Conservation (phyloP, 1,139 yeast genomes). For the Saccharomyces hybrid region DNA sequence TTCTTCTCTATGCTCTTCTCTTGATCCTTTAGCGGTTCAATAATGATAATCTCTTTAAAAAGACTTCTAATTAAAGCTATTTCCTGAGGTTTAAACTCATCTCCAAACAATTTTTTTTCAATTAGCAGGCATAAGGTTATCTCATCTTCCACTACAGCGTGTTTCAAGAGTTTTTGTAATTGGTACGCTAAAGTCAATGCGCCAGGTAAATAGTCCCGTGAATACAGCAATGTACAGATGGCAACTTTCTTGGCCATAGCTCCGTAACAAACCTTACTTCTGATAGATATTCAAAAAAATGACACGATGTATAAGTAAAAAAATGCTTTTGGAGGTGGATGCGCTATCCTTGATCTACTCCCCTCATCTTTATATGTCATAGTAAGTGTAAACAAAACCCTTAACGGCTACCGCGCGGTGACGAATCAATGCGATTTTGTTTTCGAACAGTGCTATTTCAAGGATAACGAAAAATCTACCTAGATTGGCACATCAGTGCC, state of each 20-base stretch:
- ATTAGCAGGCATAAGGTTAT: conserved; percentile 18
- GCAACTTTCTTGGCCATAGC: conserved; percentile 35
- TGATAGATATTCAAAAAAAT: not conserved
- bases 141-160: conserved; percentile 3
- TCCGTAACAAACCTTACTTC: not conserved
- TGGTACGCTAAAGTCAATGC: conserved; percentile 53
- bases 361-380: not conserved
- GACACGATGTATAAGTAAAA: not conserved
- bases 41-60: conserved; percentile 31
- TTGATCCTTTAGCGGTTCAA: conserved; percentile 19
- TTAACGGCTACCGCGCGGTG: not conserved
- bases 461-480: not conserved
- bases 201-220: conserved; percentile 67
- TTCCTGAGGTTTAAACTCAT: conserved; percentile 12
- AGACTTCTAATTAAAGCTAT: conserved; percentile 14
- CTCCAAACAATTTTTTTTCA: conserved; percentile 16
- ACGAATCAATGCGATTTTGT: not conserved
- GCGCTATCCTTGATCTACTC: not conserved
- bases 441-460: not conserved
- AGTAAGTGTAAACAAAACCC: not conserved
- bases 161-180: conserved; percentile 13
- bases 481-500: not conserved
- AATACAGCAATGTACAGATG: conserved; percentile 59
- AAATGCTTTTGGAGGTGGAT: not conserved
- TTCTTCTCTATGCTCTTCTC: conserved; percentile 22